These are phyloP conservation scores for Austroboletus eburneus DNA, from an alignment of 768 basidiomycete genomes.

Conservation along the genomic window DNA sequence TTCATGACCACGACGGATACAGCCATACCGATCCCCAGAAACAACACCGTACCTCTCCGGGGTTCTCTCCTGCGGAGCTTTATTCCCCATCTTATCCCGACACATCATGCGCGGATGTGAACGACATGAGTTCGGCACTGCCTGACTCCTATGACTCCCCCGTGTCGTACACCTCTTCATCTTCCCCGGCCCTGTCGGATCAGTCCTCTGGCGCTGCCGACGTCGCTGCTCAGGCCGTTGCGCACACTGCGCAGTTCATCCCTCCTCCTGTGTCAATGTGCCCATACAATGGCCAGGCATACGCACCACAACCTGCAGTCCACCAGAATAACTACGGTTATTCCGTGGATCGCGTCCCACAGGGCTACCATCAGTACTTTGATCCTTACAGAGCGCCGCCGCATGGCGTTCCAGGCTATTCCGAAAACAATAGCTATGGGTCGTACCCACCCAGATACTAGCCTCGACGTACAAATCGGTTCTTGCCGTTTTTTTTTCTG, in stretches of 20 bases:
- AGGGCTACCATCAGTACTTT: constrained; percentile 9
- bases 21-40: constrained; percentile 12
- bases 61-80: constrained; percentile 3
- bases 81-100: constrained; percentile 8
- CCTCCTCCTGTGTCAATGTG: background rate
- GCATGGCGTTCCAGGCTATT: constrained; percentile 12
- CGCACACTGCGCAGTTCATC: background rate
- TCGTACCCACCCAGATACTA: constrained; percentile 11
- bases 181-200: constrained; percentile 23
- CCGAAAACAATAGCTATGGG: constrained; percentile 13
- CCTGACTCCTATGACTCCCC: constrained; percentile 21
- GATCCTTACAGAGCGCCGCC: constrained; percentile 7
- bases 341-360: constrained; percentile 8
- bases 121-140: constrained; percentile 9
- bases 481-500: constrained; percentile 3
- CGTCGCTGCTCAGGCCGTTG: background rate
- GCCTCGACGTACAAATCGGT: background rate
- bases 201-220: constrained; percentile 19
- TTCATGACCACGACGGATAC: constrained; percentile 5
- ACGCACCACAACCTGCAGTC: constrained; percentile 2
- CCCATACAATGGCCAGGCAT: constrained; percentile 4
- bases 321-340: constrained; percentile 8
- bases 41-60: constrained; percentile 16
- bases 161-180: constrained; percentile 17
- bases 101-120: constrained; percentile 13